Conservation (phyloP, 441 rosid genomes). For the Rhodomyrtus psidioides region DNA sequence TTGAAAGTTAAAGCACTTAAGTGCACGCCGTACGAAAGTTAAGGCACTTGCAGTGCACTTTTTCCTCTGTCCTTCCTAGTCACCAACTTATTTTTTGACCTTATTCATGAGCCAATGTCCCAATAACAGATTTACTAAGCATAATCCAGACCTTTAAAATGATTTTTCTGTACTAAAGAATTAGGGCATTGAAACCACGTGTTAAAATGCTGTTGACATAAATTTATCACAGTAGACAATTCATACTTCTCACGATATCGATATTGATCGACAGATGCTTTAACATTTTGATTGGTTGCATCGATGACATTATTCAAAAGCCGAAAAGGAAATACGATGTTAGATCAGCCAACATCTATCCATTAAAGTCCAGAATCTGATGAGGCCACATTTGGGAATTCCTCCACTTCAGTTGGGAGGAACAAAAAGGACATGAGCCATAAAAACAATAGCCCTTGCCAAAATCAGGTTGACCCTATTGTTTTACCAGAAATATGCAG, state of each 20-base stretch:
- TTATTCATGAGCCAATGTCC: background rate
- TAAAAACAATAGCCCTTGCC: background rate
- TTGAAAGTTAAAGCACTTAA: too few relatives aligned
- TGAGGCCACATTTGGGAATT: background rate
- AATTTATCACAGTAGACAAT: background rate
- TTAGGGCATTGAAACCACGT: background rate
- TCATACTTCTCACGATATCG: background rate
- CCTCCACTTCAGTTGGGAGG: background rate
- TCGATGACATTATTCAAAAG: background rate
- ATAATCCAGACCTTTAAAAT: background rate
- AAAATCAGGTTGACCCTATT: background rate
- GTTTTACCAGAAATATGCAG: background rate
- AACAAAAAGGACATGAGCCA: background rate
- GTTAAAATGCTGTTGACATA: background rate
- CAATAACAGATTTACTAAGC: background rate
- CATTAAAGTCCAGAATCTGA: background rate
- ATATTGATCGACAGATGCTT: background rate
- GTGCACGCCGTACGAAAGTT: too few relatives aligned
- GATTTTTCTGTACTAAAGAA: background rate
- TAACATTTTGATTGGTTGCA: background rate
- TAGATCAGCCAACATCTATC: background rate
- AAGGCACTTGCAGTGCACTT: too few relatives aligned
- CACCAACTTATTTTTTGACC: background rate
- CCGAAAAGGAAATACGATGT: background rate
- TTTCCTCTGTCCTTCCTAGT: background rate